Percentiles rank a stretch among this genome's conserved stretches.
Conservation (phyloP, 78 protist species). For the Cavenderia fasciculata region DNA sequence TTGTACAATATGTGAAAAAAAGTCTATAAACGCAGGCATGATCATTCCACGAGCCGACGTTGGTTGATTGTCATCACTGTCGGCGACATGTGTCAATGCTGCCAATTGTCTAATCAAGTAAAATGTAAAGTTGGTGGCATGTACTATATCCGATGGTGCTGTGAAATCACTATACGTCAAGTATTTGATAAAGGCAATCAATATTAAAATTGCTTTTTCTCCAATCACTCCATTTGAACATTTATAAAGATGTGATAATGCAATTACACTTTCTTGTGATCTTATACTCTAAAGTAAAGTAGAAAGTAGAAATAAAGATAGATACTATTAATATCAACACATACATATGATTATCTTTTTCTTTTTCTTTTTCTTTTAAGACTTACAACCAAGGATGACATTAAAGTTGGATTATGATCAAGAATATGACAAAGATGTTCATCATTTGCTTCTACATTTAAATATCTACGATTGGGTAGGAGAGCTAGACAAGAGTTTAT, state of each 20-base stretch:
- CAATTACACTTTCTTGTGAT: constrained; percentile 76
- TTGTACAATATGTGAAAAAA: constrained; percentile 1
- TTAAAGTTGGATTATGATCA: constrained; percentile 52
- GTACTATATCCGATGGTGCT: constrained; percentile 4
- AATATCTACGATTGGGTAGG: constrained; percentile 19
- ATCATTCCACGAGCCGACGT: not conserved
- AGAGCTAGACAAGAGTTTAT: constrained; percentile 44
- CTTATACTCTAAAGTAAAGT: constrained; percentile 56
- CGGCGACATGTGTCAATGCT: constrained; percentile 16
- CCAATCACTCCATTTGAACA: constrained; percentile 45
- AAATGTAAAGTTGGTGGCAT: constrained; percentile 48
- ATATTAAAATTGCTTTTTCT: constrained; percentile 1
- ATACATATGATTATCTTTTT: too few species aligned
- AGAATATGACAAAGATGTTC: not conserved
- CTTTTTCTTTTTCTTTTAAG: not conserved
- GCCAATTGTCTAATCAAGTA: constrained; percentile 45
- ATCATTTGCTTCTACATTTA: constrained; percentile 20
- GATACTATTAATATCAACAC: too few species aligned
- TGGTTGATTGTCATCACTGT: too few species aligned
- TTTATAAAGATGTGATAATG: constrained; percentile 57
- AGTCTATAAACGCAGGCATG: constrained; percentile 31
- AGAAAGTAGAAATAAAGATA: too few species aligned
- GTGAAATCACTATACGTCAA: constrained; percentile 23
- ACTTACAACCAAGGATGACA: constrained; percentile 60
- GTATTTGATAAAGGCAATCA: constrained; percentile 33